phyloP scores from a whole-genome alignment of 2,329 filamentous ascomycete species.

The Cladosporium sphaerospermum region DNA sequence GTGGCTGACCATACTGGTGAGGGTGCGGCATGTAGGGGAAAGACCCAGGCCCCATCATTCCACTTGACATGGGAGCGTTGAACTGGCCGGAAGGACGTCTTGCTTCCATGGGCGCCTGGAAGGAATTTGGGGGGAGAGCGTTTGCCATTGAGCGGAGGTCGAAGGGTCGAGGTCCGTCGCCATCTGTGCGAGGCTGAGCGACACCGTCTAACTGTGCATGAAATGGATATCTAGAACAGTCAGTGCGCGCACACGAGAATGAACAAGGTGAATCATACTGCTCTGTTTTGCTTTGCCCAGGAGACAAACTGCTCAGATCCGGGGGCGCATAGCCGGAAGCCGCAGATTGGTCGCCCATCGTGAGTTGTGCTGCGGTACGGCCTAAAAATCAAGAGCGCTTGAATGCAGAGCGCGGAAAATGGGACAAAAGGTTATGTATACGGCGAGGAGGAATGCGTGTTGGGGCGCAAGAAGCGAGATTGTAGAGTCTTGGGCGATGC shows the following conservation, averaged over 20 bases:
- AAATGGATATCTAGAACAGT: slow-evolving; percentile 9
- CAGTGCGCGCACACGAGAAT: background rate
- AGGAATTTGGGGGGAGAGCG: background rate
- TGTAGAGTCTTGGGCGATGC: too few relatives aligned
- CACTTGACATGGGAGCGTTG: slow-evolving; percentile 7
- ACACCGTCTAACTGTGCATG: slow-evolving; percentile 15
- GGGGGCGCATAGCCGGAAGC: background rate
- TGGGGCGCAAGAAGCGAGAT: too few relatives aligned
- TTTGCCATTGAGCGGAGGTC: slow-evolving; percentile 14
- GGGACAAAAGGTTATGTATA: too few relatives aligned
- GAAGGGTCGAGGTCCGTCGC: slow-evolving; percentile 4
- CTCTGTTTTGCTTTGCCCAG: background rate
- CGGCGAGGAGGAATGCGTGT: too few relatives aligned
- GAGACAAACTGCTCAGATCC: background rate
- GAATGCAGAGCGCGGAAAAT: too few relatives aligned
- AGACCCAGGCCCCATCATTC: slow-evolving; percentile 10
- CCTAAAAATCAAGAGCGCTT: too few relatives aligned
- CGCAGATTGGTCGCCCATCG: slow-evolving; percentile 2
- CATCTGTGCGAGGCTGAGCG: background rate
- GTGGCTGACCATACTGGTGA: slow-evolving; percentile 17
- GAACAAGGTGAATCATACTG: background rate
- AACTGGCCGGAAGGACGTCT: slow-evolving; percentile 2
- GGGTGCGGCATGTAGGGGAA: slow-evolving; percentile 17
- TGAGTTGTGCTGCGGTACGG: background rate
- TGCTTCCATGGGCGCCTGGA: background rate